Evolutionary conservation across 805 yeast species (phyloP), one percentile per base, ranked within the genome.

Genomic region (Saturnispora zaruensis): DNA sequence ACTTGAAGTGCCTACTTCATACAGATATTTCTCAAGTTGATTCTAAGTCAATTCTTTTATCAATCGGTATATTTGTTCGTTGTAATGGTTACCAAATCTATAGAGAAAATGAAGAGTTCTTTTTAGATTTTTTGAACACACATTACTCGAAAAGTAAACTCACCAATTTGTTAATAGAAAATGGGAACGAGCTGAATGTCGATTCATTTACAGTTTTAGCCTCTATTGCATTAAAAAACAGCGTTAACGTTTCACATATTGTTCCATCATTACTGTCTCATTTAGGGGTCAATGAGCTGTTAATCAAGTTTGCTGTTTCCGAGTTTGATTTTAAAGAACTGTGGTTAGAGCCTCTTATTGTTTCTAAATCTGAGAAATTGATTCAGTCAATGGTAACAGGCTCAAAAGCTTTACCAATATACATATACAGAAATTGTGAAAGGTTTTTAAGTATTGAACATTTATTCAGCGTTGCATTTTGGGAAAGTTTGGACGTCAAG

Each of bases 1-100:
- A 74, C 52, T 59, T 84, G 48, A 68, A 70, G 48, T 57, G 78
- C 6, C 51, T 81, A 30, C 61, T 74, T 14, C 67, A 70, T 54
- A 62, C 74, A 38, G 62, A 73, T 40, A 54, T 65, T 0, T 51
- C 63, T 6, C 55, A 59, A 1, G 52, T 59, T 8, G 46, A 55
- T 4, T 57, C 74, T 33, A 51, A 59, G 20, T 54, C 60, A 0
- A 55, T 69, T 46, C 47, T 76, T 25, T 57, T 64, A 20, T 63
- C 69, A 40, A 61, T 79, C 20, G 66, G 66, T 18, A 65, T 64
- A 30, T 75, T 77, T 57, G 55, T 70, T 4, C 61, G 59, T 33
- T 53, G 60, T 25, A 64, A 61, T 37, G 72, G 77, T 0, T 66
- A 64, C 32, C 53, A 59, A 1, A 51, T 70, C 5, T 59, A 63